Base-by-base conservation (phyloP, 2,329 filamentous ascomycete genomes). In the Macrophomina tecta region DNA sequence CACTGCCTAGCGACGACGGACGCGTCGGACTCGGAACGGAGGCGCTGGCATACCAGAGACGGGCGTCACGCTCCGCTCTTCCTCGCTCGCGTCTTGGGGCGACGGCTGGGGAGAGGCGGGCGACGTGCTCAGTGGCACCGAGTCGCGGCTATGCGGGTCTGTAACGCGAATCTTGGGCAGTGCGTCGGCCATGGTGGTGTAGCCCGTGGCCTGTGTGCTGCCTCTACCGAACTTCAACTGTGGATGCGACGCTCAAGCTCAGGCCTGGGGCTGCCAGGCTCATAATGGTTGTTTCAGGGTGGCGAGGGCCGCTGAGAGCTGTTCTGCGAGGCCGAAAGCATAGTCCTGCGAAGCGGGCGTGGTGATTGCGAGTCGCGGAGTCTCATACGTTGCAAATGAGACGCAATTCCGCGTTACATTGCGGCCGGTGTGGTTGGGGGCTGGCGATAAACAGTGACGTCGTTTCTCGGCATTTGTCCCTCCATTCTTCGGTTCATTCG, bases 131-230 rank as follows among this genome's bases (percentile, higher is more conserved):
- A 75, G 67, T 23, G 78, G 73, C 56, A 72, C 71, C 36, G 71
- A 67, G 66, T 78, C 75, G 68, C 72, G 72, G 67, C 74, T 73
- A 23, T 78, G 76, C 67, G 80, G 77, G 73, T 83, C 80, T 45
- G 79, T 80, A 66, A 81, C 76, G 70, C 77, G 80, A 73, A 83
- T 82, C 67, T 78, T 77, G 49, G 82, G 80, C 58, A 82, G 67
- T 34, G 72, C 69, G 53, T 80, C 76, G 55, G 76, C 73, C 79
- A 80, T 82, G 53, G 55, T 66, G 42, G 58, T 53, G 56, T 67
- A 49, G 60, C 60, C 58, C 56, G 64, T 67, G 48, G 52, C 34
- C 52, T 55, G 52, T 55, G 52, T 55, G 32, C 52, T 18, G 32
- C 11, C 23, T 55, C 52, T 55, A 55, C 52, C 52, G 52, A 55